phyloP scores from a whole-genome alignment of 2,329 filamentous ascomycete genomes.

The Aspergillus felis region DNA sequence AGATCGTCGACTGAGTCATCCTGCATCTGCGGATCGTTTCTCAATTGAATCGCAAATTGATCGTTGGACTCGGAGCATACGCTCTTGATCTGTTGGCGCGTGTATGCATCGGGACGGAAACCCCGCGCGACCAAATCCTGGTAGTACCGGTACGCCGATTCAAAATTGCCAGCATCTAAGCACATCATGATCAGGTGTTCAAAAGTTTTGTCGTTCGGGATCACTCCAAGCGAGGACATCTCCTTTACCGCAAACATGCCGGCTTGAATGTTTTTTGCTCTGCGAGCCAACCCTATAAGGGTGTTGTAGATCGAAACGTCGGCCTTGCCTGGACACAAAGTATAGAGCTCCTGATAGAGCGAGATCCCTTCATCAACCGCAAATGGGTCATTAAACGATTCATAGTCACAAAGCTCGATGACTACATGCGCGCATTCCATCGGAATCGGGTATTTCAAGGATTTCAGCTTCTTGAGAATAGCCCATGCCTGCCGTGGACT shows the following conservation, averaged over 20 bases:
- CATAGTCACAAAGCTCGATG: slow-evolving; percentile 49
- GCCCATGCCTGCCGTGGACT: slow-evolving; percentile 52
- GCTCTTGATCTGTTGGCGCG: slow-evolving; percentile 24
- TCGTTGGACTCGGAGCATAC: slow-evolving; percentile 27
- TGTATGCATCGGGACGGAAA: slow-evolving; percentile 21
- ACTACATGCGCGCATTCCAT: slow-evolving; percentile 44
- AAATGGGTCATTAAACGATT: slow-evolving; percentile 29
- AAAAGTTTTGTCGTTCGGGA: slow-evolving; percentile 58
- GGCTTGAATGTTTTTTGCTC: slow-evolving; percentile 46
- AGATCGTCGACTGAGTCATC: slow-evolving; percentile 4
- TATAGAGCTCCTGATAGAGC: slow-evolving; percentile 59
- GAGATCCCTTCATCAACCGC: slow-evolving; percentile 51
- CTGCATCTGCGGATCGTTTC: slow-evolving; percentile 26
- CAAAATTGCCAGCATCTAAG: slow-evolving; percentile 35
- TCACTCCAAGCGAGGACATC: slow-evolving; percentile 54
- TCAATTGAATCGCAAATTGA: slow-evolving; percentile 27
- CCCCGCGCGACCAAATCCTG: slow-evolving; percentile 33
- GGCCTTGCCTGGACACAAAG: slow-evolving; percentile 44
- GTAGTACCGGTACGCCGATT: slow-evolving; percentile 37
- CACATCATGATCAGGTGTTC: slow-evolving; percentile 60
- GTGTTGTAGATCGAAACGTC: slow-evolving; percentile 55
- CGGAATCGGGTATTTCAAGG: slow-evolving; percentile 48
- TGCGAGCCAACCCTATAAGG: slow-evolving; percentile 50
- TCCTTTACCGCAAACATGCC: slow-evolving; percentile 62
- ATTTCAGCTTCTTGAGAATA: slow-evolving; percentile 54